Evolutionary conservation across 192 early-diverging fungal species (phyloP).

Genomic region (Phlyctochytrium arcticum): DNA sequence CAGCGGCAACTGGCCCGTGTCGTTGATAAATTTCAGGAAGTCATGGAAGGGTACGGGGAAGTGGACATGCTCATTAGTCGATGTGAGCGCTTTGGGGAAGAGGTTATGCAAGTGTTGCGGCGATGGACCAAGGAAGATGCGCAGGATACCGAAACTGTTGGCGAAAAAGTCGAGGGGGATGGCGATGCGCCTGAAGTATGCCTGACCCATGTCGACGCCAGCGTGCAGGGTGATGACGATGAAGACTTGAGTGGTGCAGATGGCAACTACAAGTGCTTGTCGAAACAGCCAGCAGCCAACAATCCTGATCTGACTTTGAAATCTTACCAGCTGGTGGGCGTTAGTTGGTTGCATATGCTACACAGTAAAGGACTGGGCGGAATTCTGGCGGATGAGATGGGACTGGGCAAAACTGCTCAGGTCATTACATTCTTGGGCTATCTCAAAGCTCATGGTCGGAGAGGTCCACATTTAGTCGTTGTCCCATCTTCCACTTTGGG

Average conservation of each 20-base stretch:
- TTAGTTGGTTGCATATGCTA: constrained; percentile 79
- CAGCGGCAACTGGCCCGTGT: constrained; percentile 44
- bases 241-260: neutral
- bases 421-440: constrained; percentile 76
- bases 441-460: constrained; percentile 44
- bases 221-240: constrained; percentile 12
- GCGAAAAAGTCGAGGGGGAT: neutral
- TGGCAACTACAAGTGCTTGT: constrained; percentile 36
- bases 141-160: neutral
- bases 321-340: constrained; percentile 80
- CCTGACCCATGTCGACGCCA: constrained; percentile 21
- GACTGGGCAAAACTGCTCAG: constrained; percentile 90
- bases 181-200: constrained; percentile 10
- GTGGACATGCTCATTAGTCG: constrained; percentile 56
- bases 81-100: constrained; percentile 54
- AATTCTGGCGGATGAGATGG: constrained; percentile 75
- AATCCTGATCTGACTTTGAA: constrained; percentile 64
- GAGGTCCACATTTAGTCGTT: constrained; percentile 72
- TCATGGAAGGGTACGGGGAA: constrained; percentile 60
- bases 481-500: constrained; percentile 79
- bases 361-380: constrained; percentile 70
- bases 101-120: constrained; percentile 43
- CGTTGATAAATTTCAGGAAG: constrained; percentile 49
- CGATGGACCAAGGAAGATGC: constrained; percentile 41
- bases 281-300: constrained; percentile 55